phyloP scores from a whole-genome alignment of 768 basidiomycete species.

The Tulasnella calospora region DNA sequence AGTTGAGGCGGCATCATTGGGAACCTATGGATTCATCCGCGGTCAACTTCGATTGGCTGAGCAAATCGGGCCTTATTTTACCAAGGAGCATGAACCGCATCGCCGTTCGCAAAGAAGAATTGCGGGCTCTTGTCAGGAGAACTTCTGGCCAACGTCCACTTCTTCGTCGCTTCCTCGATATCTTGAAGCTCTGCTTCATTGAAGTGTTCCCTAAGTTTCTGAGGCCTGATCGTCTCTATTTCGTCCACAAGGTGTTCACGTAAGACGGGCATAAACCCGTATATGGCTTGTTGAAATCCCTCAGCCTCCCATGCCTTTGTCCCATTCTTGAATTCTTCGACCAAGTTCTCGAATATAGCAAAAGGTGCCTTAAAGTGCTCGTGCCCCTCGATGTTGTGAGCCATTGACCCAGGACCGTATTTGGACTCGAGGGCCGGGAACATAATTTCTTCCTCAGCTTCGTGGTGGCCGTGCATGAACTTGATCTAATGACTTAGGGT shows the following conservation, averaged over 20 bases:
- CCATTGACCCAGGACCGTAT: slow-evolving; percentile 4
- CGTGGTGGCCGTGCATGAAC: slow-evolving; percentile 8
- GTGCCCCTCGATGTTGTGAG: slow-evolving; percentile 11
- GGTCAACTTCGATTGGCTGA: not conserved
- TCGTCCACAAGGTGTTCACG: slow-evolving; percentile 9
- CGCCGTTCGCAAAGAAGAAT: slow-evolving; percentile 11
- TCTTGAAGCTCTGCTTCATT: not conserved
- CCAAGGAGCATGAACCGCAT: slow-evolving; percentile 4
- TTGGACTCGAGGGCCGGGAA: slow-evolving; percentile 8
- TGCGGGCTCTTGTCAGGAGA: not conserved
- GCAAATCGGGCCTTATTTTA: not conserved
- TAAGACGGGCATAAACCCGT: not conserved
- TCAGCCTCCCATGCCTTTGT: not conserved
- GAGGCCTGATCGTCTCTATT: slow-evolving; percentile 6
- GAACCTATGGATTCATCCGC: not conserved
- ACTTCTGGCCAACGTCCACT: not conserved
- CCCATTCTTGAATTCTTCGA: not conserved
- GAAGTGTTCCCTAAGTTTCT: not conserved
- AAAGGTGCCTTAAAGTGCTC: not conserved
- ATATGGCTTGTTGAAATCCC: not conserved
- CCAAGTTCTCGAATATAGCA: not conserved
- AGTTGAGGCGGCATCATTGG: not conserved
- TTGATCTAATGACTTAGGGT: not conserved
- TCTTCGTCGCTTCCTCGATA: not conserved
- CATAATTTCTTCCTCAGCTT: not conserved